Evolutionary conservation across 192 early-diverging fungal genomes (phyloP).

Genomic region (Umbelopsis sp.): DNA sequence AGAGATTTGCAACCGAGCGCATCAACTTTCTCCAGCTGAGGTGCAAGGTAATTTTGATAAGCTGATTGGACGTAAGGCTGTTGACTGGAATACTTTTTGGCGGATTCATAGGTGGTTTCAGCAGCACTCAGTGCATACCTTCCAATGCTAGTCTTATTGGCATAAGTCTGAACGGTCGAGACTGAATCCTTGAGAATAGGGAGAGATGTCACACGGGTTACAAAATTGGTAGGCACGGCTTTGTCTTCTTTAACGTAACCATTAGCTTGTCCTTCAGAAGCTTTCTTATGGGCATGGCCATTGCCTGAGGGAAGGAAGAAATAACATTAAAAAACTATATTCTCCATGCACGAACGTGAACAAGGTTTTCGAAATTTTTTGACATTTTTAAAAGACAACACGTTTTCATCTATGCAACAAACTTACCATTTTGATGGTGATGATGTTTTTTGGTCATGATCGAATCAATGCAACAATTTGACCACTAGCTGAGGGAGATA

Average conservation of each 20-base stretch:
- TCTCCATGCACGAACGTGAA: background rate
- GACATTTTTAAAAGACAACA: background rate
- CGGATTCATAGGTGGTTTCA: slow-evolving; percentile 26
- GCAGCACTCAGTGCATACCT: slow-evolving; percentile 37
- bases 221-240: slow-evolving; percentile 23
- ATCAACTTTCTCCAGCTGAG: slow-evolving; percentile 63
- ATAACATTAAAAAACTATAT: background rate
- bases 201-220: slow-evolving; percentile 38
- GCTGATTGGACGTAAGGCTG: slow-evolving; percentile 41
- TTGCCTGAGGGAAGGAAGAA: slow-evolving; percentile 10
- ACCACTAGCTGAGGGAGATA: background rate
- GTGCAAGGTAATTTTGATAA: slow-evolving; percentile 52
- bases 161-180: slow-evolving; percentile 31
- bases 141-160: slow-evolving; percentile 33
- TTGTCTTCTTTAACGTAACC: slow-evolving; percentile 27
- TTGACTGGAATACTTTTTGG: slow-evolving; percentile 29
- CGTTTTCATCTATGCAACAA: slow-evolving; percentile 3
- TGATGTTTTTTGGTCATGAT: slow-evolving; percentile 10
- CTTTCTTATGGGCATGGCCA: slow-evolving; percentile 16
- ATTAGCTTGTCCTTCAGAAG: background rate
- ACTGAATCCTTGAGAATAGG: slow-evolving; percentile 39
- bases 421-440: slow-evolving; percentile 28
- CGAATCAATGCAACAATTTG: background rate
- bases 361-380: background rate
- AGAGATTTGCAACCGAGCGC: slow-evolving; percentile 64